Base-by-base conservation (phyloP, 2,329 filamentous ascomycete genomes). In the Exophiala aquamarina region DNA sequence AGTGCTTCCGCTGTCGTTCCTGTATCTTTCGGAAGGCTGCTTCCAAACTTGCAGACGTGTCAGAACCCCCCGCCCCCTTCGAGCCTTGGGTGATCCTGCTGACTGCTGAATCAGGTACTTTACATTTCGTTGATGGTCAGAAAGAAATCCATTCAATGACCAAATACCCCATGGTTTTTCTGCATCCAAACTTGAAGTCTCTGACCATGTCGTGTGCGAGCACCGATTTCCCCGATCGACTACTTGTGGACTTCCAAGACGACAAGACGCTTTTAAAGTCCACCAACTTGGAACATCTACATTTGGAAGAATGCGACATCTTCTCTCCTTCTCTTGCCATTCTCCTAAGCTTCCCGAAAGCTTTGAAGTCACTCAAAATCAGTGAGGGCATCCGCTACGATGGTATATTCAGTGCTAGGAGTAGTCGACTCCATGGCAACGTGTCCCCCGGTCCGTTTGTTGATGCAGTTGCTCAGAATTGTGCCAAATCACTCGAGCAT, bases 201-300 rank as follows among this genome's bases (percentile, higher is more conserved):
- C 43, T 59, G 15, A 59, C 57, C 36, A 52, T 59, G 38, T 59
- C 57, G 14, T 59, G 57, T 43, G 56, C 56, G n/a, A 58, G 56
- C 32, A 59, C 56, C 37, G 57, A 59, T 42, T 53, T 51, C 17
- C 43, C 51, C 11, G 36, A 48, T 19, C 43, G 26, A 35, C 18
- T 58, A 19, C 44, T 56, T 13, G 33, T 20, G 17, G 34, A 44
- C 18, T 50, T 54, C 28, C 51, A 55, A 19, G 28, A 44, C 15
- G 53, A 58, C 19, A 8, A 44, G 14, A 41, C 44, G 9, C 47
- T 58, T 1, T 42, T 49, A 10, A 49, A 49, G 21, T 50, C 54
- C n/a, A 59, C 56, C 3, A 44, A 47, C 9, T 51, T 59, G 10
- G 52, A 58, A 33, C 41, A 55, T 35, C 37, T 59, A 9, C 55